Evolutionary conservation across 1,139 yeast genomes (phyloP).

Genomic region (Hyphopichia fennica): DNA sequence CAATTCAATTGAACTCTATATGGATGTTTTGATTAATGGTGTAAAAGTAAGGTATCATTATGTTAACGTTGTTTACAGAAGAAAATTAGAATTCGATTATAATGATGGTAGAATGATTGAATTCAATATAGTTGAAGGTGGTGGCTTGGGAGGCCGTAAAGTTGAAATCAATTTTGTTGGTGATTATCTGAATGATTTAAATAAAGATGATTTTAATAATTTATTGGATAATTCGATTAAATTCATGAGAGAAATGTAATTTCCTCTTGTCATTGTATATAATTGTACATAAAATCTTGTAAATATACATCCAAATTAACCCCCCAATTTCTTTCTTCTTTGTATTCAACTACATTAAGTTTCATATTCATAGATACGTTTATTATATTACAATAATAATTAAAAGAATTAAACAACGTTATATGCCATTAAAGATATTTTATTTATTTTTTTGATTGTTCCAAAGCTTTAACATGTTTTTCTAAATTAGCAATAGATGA

Average conservation of each 20-base stretch:
- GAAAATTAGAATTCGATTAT: slow-evolving; percentile 43
- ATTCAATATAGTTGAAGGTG: slow-evolving; percentile 55
- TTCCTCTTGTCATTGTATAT: too few species aligned
- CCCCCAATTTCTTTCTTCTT: too few species aligned
- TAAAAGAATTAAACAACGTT: too few species aligned
- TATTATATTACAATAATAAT: background rate
- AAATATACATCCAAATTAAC: background rate
- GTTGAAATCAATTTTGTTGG: slow-evolving; percentile 50
- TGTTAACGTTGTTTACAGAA: slow-evolving; percentile 39
- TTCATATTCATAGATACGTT: background rate
- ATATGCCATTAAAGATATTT: slow-evolving; percentile 10
- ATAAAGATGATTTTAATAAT: slow-evolving; percentile 21
- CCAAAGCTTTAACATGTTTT: slow-evolving; percentile 58
- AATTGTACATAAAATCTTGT: background rate
- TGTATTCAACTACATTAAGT: background rate
- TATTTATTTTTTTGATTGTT: slow-evolving; percentile 24
- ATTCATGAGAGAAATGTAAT: slow-evolving; percentile 11
- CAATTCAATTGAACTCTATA: slow-evolving; percentile 35
- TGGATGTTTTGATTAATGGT: slow-evolving; percentile 39
- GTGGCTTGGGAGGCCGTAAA: slow-evolving; percentile 53
- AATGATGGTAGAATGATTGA: slow-evolving; percentile 35
- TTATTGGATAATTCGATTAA: slow-evolving; percentile 28
- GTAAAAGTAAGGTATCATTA: slow-evolving; percentile 40
- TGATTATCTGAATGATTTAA: slow-evolving; percentile 22
- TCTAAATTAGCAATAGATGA: slow-evolving; percentile 68